Percentiles rank a stretch among this genome's conserved stretches.
These are phyloP conservation scores for Phytophthora capsici DNA, from an alignment of 352 stramenopile genomes.

Conservation along the genomic window DNA sequence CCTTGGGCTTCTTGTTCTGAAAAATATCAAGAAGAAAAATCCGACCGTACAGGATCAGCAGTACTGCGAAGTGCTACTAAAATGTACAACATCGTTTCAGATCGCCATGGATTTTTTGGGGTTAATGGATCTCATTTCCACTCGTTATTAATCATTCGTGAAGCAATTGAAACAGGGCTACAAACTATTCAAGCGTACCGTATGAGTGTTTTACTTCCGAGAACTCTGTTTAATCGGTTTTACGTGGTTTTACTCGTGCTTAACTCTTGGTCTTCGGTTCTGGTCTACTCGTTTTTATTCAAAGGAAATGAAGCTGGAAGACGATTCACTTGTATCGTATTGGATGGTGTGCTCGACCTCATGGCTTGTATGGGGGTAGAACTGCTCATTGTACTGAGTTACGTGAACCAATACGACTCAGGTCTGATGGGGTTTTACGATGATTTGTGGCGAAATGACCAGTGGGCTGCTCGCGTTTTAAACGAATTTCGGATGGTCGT, in stretches of 20 bases:
- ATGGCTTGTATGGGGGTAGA: conserved; percentile 23
- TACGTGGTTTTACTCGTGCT: conserved; percentile 30
- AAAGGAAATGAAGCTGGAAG: conserved; percentile 13
- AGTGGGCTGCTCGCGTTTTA: conserved; percentile 23
- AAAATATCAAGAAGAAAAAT: neutral
- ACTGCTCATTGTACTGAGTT: conserved; percentile 18
- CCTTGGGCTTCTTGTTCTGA: neutral
- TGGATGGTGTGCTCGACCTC: conserved; percentile 28
- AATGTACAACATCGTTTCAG: neutral
- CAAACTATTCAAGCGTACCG: conserved; percentile 32
- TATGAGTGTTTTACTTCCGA: conserved; percentile 32
- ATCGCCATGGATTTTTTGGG: conserved; percentile 22
- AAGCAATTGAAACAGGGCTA: conserved; percentile 27
- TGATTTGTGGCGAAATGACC: conserved; percentile 24
- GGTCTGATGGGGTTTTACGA: conserved; percentile 5
- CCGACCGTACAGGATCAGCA: neutral
- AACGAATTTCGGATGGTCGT: conserved; percentile 37
- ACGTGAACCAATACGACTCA: conserved; percentile 10
- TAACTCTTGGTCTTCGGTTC: conserved; percentile 31
- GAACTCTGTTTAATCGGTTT: conserved; percentile 40
- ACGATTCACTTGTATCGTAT: conserved; percentile 21
- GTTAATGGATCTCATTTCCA: conserved; percentile 33
- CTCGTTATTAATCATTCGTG: conserved; percentile 18
- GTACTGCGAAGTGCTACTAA: neutral
- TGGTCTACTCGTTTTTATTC: conserved; percentile 13